Conservation (phyloP, 495 filamentous ascomycete species). For the Parachaetomium inaequale region DNA sequence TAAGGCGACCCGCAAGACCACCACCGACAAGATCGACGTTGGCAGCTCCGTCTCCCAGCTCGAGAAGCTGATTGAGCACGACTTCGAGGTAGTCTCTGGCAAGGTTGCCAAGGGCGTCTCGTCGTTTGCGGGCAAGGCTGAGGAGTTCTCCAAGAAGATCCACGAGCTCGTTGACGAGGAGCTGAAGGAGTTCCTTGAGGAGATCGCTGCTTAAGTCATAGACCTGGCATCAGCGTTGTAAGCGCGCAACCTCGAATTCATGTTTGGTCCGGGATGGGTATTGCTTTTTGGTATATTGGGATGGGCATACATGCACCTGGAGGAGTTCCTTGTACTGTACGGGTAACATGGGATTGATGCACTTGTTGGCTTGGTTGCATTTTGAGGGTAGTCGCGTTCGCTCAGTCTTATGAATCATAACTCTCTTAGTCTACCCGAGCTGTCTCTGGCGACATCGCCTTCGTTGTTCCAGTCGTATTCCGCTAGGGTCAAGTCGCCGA, state of each 20-base stretch:
- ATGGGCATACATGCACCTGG: slow-evolving; percentile 25
- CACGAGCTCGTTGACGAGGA: slow-evolving; percentile 59
- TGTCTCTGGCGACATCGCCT: neutral
- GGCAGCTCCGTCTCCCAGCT: slow-evolving; percentile 45
- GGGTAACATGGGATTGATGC: slow-evolving; percentile 29
- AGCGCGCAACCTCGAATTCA: neutral
- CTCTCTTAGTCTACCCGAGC: neutral
- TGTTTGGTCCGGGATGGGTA: neutral
- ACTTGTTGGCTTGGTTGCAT: slow-evolving; percentile 24
- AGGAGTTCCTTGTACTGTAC: slow-evolving; percentile 44
- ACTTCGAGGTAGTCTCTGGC: slow-evolving; percentile 53
- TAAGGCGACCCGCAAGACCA: slow-evolving; percentile 33
- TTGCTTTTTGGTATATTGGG: slow-evolving; percentile 21
- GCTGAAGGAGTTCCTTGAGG: slow-evolving; percentile 63
- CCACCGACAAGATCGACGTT: slow-evolving; percentile 30
- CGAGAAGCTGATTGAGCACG: slow-evolving; percentile 59
- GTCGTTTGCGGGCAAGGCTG: slow-evolving; percentile 45
- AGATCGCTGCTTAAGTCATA: slow-evolving; percentile 45
- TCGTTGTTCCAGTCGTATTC: no score
- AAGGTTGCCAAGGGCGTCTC: slow-evolving; percentile 49
- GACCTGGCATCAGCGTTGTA: neutral
- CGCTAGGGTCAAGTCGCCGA: neutral
- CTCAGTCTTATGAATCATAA: slow-evolving; percentile 7
- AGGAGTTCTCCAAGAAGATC: slow-evolving; percentile 51
- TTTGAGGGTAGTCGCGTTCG: slow-evolving; percentile 20